Evolutionary conservation across 352 stramenopile species (phyloP), one percentile per base, ranked within the genome.

Genomic region (Aphanomyces stellatus): DNA sequence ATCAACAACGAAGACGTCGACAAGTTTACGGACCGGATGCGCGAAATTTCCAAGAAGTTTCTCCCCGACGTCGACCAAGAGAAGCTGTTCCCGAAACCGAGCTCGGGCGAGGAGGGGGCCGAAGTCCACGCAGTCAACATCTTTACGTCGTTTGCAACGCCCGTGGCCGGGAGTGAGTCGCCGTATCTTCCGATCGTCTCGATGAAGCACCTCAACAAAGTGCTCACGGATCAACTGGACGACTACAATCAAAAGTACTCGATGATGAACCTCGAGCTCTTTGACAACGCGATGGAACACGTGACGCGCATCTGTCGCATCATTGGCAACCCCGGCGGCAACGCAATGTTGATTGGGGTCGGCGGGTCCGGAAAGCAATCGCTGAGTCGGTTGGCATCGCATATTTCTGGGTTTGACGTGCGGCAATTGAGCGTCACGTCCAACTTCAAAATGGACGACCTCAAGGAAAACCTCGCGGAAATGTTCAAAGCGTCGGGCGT

Each of bases 251-350:
- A 98, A 61, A 93, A 97, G 70, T 96, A 98, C 55, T 96, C 96
- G 51, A 97, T 97, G 85, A 99, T 99, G 96, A 97, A 99, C 69
- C 75, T 99, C 1, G 96, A 98, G 51, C 81, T 99, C 0, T 99
- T 99, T 60, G 89, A 98, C 72, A 96, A 98, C 64, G 96, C 96
- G 11, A 98, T 99, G 83, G 85, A 96, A 69, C 96, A 99, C 72
- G 84, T 99, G 40, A 98, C 94, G 24, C 88, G 96, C 33, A 98
- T 99, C 49, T 96, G 90, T 62, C 88, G 96, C 24, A 98, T 99
- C 70, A 98, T 99, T 64, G 87, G 95, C 31, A 98, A 97, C 73
- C 94, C 95, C 22, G 92, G 91, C 57, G 96, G 96, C 51, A 98
- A 98, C 69, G 94, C 94, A 3, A 98, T 99, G 92, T 84, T 99